Evolutionary conservation across 805 yeast species (phyloP), one percentile per base, ranked within the genome.

Genomic region (Yamadazyma paraphyllophila): DNA sequence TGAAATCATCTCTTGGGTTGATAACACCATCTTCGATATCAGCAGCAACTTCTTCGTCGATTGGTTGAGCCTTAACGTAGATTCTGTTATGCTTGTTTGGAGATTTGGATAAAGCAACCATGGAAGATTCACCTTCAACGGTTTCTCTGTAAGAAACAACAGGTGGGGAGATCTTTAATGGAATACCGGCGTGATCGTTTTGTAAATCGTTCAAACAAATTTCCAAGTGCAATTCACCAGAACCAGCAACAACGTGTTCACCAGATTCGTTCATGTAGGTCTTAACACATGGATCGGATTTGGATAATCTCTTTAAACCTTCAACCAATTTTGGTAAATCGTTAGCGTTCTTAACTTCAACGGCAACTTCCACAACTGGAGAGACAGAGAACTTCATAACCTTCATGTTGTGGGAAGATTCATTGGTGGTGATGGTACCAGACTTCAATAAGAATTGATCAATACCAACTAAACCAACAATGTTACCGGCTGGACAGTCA

Each of bases 81-180:
- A 92, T 83, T 88, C 99, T 92, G 96, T 92, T 92, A 81, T 92
- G 99, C 89, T 92, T 92, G 95, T 92, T 92, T 78, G 98, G 98
- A 73, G 99, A 92, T 83, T 92, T 92, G 61, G 99, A 91, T 69
- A 92, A 82, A 66, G 99, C 98, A 69, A 80, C 82, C 84, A 90
- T 94, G 67, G 94, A 83, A 52, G 98, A 92, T 78, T 87, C 95
- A 68, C 78, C 83, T 67, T 82, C 85, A 73, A 91, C 97, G 56
- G 98, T 92, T 83, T 92, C 99, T 85, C 97, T 88, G 92, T 92
- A 92, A 65, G 97, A 75, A 66, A 92, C 99, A 63, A 92, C 96
- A 61, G 99, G 98, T 67, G 96, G 96, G 56, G 98, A 90, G 64
- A 88, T 83, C 85, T 85, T 90, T 75, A 92, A 85, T 76, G 99